Percentiles rank a stretch among this genome's conserved stretches.
Evolutionary conservation across 805 yeast genomes (phyloP).

Genomic region (Candida oleophila): DNA sequence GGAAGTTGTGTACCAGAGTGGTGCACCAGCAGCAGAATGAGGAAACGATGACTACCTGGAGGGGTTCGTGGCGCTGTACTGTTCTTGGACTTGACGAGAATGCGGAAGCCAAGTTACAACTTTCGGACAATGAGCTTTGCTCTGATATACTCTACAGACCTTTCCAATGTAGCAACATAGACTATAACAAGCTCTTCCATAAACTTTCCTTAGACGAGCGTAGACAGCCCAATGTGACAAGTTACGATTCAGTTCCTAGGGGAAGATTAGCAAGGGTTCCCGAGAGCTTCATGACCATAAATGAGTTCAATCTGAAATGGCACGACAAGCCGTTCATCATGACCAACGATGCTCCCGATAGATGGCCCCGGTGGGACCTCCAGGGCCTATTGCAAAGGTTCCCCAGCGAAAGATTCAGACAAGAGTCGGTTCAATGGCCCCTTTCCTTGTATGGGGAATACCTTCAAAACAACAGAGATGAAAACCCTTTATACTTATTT

Average conservation of each 20-base stretch:
- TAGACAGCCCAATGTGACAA: slow-evolving; percentile 12
- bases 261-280: slow-evolving; percentile 54
- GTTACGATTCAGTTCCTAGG: slow-evolving; percentile 25
- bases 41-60: slow-evolving; percentile 45
- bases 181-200: slow-evolving; percentile 51
- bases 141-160: slow-evolving; percentile 83
- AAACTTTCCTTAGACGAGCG: slow-evolving; percentile 50
- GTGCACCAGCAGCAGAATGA: slow-evolving; percentile 4
- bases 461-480: slow-evolving; percentile 63
- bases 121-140: slow-evolving; percentile 53
- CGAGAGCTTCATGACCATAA: slow-evolving; percentile 42
- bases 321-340: slow-evolving; percentile 66
- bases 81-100: slow-evolving; percentile 35
- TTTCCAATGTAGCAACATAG: slow-evolving; percentile 72
- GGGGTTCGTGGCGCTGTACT: slow-evolving; percentile 79
- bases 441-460: slow-evolving; percentile 61
- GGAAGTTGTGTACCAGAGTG: slow-evolving; percentile 44
- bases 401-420: slow-evolving; percentile 66
- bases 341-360: slow-evolving; percentile 20
- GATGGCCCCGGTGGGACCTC: slow-evolving; percentile 72
- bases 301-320: slow-evolving; percentile 46
- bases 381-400: slow-evolving; percentile 49
- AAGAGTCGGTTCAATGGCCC: slow-evolving; percentile 84
- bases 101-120: slow-evolving; percentile 42
- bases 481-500: slow-evolving; percentile 80